A percentile compares a stretch with the other conserved stretches of the same genome.
Evolutionary conservation across 202 grass and related monocot species (phyloP).

Genomic region (Brachypodium distachyon): DNA sequence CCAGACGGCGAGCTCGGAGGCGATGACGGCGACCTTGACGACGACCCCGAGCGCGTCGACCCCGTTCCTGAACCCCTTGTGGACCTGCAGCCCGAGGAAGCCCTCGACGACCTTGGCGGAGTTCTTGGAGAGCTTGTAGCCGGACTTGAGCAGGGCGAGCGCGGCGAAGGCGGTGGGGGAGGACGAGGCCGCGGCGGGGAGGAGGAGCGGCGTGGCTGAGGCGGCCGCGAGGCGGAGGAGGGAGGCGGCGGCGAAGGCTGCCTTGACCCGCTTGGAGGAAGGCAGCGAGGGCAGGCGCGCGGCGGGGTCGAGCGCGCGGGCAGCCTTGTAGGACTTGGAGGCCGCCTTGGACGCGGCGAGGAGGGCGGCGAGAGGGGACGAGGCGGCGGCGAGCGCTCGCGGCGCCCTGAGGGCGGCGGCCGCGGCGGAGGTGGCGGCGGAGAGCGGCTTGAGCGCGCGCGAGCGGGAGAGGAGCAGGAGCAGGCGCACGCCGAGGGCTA

Average conservation of each 20-base stretch:
- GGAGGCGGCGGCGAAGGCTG: conserved; percentile 51
- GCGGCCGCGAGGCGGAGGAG: conserved; percentile 43
- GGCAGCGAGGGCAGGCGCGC: conserved; percentile 23
- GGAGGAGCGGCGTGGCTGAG: conserved; percentile 39
- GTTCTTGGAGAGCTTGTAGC: conserved; percentile 74
- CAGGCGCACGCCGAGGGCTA: conserved; percentile 42
- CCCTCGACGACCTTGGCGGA: conserved; percentile 69
- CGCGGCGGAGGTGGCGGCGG: conserved; percentile 49
- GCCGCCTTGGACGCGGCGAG: conserved; percentile 67
- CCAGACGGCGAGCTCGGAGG: conserved; percentile 50
- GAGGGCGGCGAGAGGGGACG: conserved; percentile 34
- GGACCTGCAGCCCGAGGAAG: conserved; percentile 72
- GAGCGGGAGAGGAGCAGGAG: conserved; percentile 42
- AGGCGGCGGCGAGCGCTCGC: conserved; percentile 25
- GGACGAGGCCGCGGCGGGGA: conserved; percentile 11
- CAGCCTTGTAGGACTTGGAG: conserved; percentile 70
- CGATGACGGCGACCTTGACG: conserved; percentile 57
- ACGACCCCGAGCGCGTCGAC: conserved; percentile 43
- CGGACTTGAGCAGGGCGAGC: conserved; percentile 50
- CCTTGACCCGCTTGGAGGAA: conserved; percentile 45
- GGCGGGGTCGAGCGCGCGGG: conserved; percentile 33
- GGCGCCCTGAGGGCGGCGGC: conserved; percentile 48
- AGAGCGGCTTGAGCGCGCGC: conserved; percentile 51
- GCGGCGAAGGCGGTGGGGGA: conserved; percentile 29
- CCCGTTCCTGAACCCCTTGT: conserved; percentile 55